Percentiles rank a stretch among this genome's conserved stretches.
phyloP scores from a whole-genome alignment of 768 basidiomycete species.

The Russula dissimulans region DNA sequence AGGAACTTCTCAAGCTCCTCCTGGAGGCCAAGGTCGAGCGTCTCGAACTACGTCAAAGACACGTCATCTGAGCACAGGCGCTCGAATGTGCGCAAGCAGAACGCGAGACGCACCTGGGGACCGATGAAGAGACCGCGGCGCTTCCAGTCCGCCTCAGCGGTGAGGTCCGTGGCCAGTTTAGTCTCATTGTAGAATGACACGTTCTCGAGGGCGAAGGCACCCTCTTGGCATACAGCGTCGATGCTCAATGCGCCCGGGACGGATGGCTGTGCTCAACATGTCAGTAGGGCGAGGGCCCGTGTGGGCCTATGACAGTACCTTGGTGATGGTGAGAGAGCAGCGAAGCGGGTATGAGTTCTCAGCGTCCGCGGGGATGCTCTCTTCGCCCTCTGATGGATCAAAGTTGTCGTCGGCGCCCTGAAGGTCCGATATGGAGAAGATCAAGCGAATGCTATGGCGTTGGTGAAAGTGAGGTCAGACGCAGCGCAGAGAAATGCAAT shows the following conservation, averaged over 20 bases:
- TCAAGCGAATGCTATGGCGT: constrained; percentile 60
- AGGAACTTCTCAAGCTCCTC: constrained; percentile 88
- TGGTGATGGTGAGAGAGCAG: constrained; percentile 74
- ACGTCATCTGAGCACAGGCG: background rate
- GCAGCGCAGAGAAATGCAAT: too few relatives aligned
- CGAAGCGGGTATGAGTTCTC: constrained; percentile 59
- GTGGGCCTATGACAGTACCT: constrained; percentile 35
- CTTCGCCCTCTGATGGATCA: constrained; percentile 32
- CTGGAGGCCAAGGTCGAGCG: constrained; percentile 79
- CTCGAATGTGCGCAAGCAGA: background rate
- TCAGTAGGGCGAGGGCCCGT: background rate
- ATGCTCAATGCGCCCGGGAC: constrained; percentile 62
- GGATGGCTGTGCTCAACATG: constrained; percentile 30
- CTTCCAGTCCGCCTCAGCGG: constrained; percentile 89
- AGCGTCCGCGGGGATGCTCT: constrained; percentile 32
- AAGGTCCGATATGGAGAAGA: constrained; percentile 90
- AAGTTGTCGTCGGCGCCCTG: constrained; percentile 37
- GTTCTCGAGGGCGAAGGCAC: constrained; percentile 79
- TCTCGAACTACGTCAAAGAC: constrained; percentile 55
- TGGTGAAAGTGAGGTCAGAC: background rate
- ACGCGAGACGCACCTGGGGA: constrained; percentile 50
- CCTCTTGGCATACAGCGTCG: constrained; percentile 73
- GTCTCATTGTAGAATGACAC: constrained; percentile 75
- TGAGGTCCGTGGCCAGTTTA: constrained; percentile 63
- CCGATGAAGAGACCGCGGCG: constrained; percentile 88